Evolutionary conservation across 768 basidiomycete species (phyloP).

Genomic region (Amanita fuliginea): DNA sequence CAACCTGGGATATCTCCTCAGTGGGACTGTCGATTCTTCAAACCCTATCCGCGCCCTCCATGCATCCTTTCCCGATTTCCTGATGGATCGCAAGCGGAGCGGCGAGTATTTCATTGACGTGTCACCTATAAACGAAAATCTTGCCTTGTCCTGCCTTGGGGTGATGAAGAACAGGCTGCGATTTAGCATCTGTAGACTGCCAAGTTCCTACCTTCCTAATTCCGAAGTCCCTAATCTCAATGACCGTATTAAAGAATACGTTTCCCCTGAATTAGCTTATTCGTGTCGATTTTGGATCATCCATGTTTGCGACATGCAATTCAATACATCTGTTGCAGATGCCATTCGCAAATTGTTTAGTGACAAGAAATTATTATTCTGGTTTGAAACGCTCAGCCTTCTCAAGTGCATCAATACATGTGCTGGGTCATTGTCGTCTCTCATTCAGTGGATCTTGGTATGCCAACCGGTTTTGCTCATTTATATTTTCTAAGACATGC

Average conservation of each 20-base stretch:
- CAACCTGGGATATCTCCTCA: not conserved
- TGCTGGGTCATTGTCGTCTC: not conserved
- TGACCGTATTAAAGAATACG: no score
- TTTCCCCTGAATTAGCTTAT: conserved; percentile 18
- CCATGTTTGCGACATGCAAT: conserved; percentile 11
- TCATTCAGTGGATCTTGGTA: no score
- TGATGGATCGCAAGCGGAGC: no score
- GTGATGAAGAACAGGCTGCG: no score
- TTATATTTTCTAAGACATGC: no score
- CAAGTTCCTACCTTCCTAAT: conserved; percentile 19
- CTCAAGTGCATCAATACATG: conserved; percentile 8
- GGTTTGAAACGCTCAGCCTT: conserved; percentile 19
- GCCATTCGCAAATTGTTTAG: no score
- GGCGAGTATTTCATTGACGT: no score
- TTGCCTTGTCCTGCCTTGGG: no score
- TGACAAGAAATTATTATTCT: conserved; percentile 14
- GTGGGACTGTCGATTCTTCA: not conserved
- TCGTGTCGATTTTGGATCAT: conserved; percentile 19
- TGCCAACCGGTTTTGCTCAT: no score
- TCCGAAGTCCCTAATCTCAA: conserved; percentile 15
- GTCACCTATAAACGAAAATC: no score
- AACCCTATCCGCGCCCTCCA: conserved; percentile 14
- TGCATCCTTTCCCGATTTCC: no score
- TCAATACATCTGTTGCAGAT: conserved; percentile 6
- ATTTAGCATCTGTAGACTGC: conserved; percentile 24